A percentile compares a stretch with the other conserved stretches of the same genome.
These are phyloP conservation scores for Kazachstania kunashirensis DNA, from an alignment of 805 yeast species.

Conservation along the genomic window DNA sequence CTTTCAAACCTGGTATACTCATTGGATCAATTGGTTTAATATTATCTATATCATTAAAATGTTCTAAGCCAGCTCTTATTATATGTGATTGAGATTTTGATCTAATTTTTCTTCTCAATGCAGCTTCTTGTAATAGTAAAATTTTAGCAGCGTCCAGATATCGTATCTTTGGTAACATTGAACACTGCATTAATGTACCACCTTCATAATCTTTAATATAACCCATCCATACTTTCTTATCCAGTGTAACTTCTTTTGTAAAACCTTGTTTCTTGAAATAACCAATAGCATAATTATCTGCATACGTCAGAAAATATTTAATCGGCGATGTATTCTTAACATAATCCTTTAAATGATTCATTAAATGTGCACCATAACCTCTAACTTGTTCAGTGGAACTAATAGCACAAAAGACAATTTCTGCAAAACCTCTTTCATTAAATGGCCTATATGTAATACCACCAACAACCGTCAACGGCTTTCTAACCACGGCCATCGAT, in stretches of 20 bases:
- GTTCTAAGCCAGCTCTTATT: constrained; percentile 70
- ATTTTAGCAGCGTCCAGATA: constrained; percentile 86
- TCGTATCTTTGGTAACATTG: constrained; percentile 81
- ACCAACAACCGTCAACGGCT: constrained; percentile 92
- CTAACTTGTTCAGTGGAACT: constrained; percentile 95
- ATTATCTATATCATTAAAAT: constrained; percentile 44
- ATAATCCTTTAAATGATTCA: constrained; percentile 96
- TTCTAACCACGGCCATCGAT: constrained; percentile 91
- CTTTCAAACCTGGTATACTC: constrained; percentile 80
- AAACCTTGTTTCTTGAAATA: constrained; percentile 97
- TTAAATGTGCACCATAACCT: constrained; percentile 96
- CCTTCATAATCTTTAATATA: constrained; percentile 98
- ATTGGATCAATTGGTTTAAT: constrained; percentile 63
- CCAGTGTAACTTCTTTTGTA: constrained; percentile 85
- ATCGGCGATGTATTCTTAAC: constrained; percentile 81
- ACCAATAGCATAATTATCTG: constrained; percentile 98
- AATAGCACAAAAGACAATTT: constrained; percentile 96
- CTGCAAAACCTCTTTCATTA: constrained; percentile 84
- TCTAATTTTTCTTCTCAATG: constrained; percentile 75
- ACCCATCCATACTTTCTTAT: constrained; percentile 90
- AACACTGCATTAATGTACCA: constrained; percentile 95
- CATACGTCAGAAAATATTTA: constrained; percentile 84
- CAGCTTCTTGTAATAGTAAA: constrained; percentile 80
- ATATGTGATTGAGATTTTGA: constrained; percentile 70
- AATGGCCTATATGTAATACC: constrained; percentile 96